Base-by-base conservation (phyloP, 257 asterid genomes). In the Solanum ahanhuiri region DNA sequence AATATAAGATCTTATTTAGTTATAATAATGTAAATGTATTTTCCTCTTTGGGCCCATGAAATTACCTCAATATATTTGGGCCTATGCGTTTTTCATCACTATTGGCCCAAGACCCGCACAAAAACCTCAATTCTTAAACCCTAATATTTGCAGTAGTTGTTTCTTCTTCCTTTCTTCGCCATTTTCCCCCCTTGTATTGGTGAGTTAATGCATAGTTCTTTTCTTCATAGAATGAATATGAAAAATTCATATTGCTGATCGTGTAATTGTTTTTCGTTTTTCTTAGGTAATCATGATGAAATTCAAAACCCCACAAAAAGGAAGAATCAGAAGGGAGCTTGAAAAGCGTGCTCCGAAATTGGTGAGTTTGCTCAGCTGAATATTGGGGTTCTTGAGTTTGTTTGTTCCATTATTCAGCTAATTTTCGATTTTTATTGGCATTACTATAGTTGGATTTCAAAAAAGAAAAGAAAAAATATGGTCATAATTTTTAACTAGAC, bases 321-420 rank as follows among this genome's bases (percentile, higher is more conserved):
- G 82, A 75, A 75, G 82, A 75, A 75, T 75, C 33, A 75, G 58
- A 4, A 75, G 82, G 58, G 82, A 75, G 82, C 82, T 75, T 39
- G 82, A 75, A 39, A 75, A 75, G 12, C 82, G 82, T 75, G 82
- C 82, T 75, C 99, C 99, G 5, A 96, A 94, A 85, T 94, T 96
- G 33, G 99, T 94, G 84, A 90, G 81, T 72, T 72, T 20, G 1
- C 30, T 1, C 23, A 7, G 41, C 41, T 8, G 77, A 70, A 70
- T 31, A 69, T 3, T 70, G 23, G 22, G 22, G 3, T 69, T 17
- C 22, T 7, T 30, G 41, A 14, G 41, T 70, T 70, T 7, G n/a
- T 70, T 70, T 17, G 41, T 7, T 31, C 11, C 41, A 70, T 70
- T 69, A 15, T 67, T 28, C 12, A 15, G 75, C 39, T 67, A 3